These are phyloP conservation scores for Fusarium sp. DNA, from an alignment of 2,329 filamentous ascomycete genomes.

Conservation along the genomic window DNA sequence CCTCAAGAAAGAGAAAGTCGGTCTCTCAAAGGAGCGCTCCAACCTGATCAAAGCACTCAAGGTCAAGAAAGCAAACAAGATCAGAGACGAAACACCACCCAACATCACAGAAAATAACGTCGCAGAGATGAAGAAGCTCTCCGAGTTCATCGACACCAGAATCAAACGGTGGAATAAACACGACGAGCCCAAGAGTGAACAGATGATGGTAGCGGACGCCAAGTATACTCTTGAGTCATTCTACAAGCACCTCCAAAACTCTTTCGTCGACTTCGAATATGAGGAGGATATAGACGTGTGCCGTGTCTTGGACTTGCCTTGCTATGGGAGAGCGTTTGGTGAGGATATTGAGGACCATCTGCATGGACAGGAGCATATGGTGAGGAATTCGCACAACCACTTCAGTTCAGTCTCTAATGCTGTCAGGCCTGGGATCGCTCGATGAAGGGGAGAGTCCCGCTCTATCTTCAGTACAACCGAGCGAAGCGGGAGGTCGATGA, in stretches of 20 bases:
- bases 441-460: not conserved
- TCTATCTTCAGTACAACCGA: not conserved
- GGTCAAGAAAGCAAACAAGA: not conserved
- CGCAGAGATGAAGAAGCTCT: not conserved
- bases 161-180: not conserved
- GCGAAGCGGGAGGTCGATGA: not conserved
- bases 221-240: not conserved
- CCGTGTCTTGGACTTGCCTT: not conserved
- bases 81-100: not conserved
- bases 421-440: not conserved
- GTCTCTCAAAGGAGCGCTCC: not conserved
- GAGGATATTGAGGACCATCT: not conserved
- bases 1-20: not conserved
- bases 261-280: not conserved
- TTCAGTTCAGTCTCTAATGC: not conserved
- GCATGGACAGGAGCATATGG: not conserved
- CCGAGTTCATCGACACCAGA: not conserved
- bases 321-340: not conserved
- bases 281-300: not conserved
- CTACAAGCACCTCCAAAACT: not conserved
- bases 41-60: not conserved
- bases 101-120: not conserved
- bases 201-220: not conserved
- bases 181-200: not conserved
- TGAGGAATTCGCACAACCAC: not conserved